A percentile compares a stretch with the other conserved stretches of the same genome.
These are phyloP conservation scores for Cenchrus fungigraminus DNA, from an alignment of 176 grass and related monocot genomes.

Conservation along the genomic window DNA sequence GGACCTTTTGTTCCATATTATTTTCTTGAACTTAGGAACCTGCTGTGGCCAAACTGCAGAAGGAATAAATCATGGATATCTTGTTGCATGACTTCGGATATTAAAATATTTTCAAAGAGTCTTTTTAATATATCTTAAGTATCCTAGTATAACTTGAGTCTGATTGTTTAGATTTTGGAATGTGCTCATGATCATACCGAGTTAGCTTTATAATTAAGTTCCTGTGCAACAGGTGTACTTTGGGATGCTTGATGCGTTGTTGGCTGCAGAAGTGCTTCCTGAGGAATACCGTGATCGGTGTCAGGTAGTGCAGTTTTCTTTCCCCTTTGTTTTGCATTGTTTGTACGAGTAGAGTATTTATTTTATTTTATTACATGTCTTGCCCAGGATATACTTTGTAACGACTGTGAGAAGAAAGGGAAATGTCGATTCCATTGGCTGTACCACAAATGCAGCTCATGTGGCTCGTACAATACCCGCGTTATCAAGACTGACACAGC, in stretches of 20 bases:
- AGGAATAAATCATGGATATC: not conserved
- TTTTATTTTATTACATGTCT: constrained; percentile 27
- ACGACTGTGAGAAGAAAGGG: constrained; percentile 91
- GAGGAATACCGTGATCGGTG: constrained; percentile 92
- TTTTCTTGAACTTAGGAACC: constrained; percentile 16
- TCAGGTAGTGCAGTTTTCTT: constrained; percentile 64
- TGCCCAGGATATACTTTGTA: constrained; percentile 86
- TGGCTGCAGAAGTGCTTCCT: constrained; percentile 92
- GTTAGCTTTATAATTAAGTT: not conserved
- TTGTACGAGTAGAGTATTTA: not conserved
- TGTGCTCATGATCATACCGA: not conserved
- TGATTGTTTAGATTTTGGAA: constrained; percentile 19
- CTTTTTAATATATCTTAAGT: not conserved
- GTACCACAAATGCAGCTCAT: constrained; percentile 89
- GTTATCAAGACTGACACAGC: constrained; percentile 85
- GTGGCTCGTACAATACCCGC: constrained; percentile 96
- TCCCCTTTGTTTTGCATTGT: constrained; percentile 29
- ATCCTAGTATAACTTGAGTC: not conserved
- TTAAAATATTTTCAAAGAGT: not conserved
- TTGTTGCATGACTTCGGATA: not conserved
- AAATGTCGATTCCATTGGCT: constrained; percentile 91
- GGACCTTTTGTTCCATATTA: constrained; percentile 17
- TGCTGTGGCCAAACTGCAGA: not conserved
- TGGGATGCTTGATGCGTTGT: constrained; percentile 97
- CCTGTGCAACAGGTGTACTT: constrained; percentile 77